A percentile compares a stretch with the other conserved stretches of the same genome.
phyloP scores from a whole-genome alignment of 257 asterid species.

The Primulina huaijiensis region DNA sequence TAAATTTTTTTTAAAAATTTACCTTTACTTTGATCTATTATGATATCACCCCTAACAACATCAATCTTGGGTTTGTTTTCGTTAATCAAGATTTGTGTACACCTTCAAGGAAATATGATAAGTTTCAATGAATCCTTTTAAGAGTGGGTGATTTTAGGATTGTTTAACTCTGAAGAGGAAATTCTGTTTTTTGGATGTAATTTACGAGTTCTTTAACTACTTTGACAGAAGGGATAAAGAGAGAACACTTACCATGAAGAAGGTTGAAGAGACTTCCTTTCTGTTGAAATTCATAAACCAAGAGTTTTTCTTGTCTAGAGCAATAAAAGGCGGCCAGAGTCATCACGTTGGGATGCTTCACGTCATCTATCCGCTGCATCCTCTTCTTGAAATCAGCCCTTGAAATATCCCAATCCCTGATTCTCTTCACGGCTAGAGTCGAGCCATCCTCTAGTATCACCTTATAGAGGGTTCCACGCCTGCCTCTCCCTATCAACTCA shows the following conservation, averaged over 20 bases:
- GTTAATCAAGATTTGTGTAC: neutral
- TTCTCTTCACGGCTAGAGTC: conserved; percentile 64
- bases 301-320: conserved; percentile 68
- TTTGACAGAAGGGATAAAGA: neutral
- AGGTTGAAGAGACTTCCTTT: conserved; percentile 67
- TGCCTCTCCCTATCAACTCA: conserved; percentile 56
- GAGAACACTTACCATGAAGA: conserved; percentile 48
- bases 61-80: neutral
- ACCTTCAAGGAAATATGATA: too few relatives aligned
- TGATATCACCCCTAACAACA: neutral
- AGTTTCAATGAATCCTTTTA: too few relatives aligned
- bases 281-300: conserved; percentile 62
- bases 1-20: neutral
- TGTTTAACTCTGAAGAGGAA: too few relatives aligned
- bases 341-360: conserved; percentile 51
- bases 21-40: neutral
- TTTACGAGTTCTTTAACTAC: neutral
- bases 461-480: conserved; percentile 60
- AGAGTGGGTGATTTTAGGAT: too few relatives aligned
- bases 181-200: too few relatives aligned
- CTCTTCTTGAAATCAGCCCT: conserved; percentile 55
- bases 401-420: conserved; percentile 56
- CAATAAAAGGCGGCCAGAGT: conserved; percentile 70
- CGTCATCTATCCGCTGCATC: conserved; percentile 47
- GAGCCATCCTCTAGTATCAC: conserved; percentile 41